These are phyloP conservation scores for Adenanthera pavonina DNA, from an alignment of 306 rosid species.

Conservation along the genomic window DNA sequence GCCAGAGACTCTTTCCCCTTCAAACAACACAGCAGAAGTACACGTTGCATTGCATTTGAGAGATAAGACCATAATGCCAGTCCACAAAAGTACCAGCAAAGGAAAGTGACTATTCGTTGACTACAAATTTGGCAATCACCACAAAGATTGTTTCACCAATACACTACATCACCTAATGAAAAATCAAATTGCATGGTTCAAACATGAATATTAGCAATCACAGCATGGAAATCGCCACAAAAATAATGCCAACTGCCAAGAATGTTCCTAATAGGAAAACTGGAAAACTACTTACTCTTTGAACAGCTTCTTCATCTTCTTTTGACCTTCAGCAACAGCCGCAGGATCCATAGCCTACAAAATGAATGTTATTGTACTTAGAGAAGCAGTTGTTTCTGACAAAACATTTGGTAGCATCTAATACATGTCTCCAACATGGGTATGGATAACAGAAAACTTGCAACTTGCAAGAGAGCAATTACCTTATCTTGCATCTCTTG, in stretches of 20 bases:
- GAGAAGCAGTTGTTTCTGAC: neutral
- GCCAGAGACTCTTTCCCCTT: slow-evolving; percentile 11
- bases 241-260: neutral
- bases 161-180: slow-evolving; percentile 3
- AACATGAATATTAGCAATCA: neutral
- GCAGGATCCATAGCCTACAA: slow-evolving; percentile 16
- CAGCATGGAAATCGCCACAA: neutral
- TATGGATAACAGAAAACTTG: neutral
- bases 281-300: slow-evolving; percentile 10
- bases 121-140: slow-evolving; percentile 3
- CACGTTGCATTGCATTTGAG: neutral
- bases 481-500: slow-evolving; percentile 67
- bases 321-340: slow-evolving; percentile 32
- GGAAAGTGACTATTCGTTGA: neutral
- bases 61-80: slow-evolving; percentile 20
- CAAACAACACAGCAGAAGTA: slow-evolving; percentile 7
- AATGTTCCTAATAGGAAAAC: neutral
- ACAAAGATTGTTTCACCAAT: neutral
- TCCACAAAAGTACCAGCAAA: neutral
- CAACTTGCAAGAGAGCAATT: slow-evolving; percentile 7
- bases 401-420: neutral
- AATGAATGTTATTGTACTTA: neutral
- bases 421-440: neutral
- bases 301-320: slow-evolving; percentile 17
- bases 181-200: neutral